These are phyloP conservation scores for Penicillium sp. DNA, from an alignment of 2,329 filamentous ascomycete species.

Conservation along the genomic window DNA sequence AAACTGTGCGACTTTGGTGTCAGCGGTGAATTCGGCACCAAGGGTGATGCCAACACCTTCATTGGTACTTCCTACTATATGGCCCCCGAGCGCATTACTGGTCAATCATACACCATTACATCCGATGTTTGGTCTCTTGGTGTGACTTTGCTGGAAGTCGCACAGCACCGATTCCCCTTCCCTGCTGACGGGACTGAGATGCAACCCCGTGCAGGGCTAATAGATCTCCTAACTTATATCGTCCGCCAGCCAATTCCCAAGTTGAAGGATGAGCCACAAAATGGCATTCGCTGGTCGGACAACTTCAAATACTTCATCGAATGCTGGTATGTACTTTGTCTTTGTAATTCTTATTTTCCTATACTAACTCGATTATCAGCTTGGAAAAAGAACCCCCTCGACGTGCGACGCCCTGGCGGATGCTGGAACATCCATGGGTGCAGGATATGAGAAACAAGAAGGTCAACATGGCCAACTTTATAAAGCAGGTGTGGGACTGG, in stretches of 20 bases:
- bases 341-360: background rate
- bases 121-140: conserved; percentile 98
- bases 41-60: conserved; percentile 97
- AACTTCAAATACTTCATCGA: conserved; percentile 99
- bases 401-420: conserved; percentile 93
- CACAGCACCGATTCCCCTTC: conserved; percentile 97
- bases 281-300: conserved; percentile 88
- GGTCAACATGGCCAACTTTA: conserved; percentile 94
- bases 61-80: conserved; percentile 99
- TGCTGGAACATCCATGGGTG: conserved; percentile 99
- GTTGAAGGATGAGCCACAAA: conserved; percentile 89
- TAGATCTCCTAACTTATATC: conserved; percentile 95
- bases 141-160: conserved; percentile 97
- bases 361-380: conserved; percentile 48
- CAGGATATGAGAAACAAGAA: conserved; percentile 92
- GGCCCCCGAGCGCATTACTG: conserved; percentile 96
- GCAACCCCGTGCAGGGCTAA: conserved; percentile 87
- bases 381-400: conserved; percentile 88
- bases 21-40: conserved; percentile 95
- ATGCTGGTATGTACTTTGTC: conserved; percentile 68
- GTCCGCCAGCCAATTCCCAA: conserved; percentile 93
- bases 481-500: conserved; percentile 97
- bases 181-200: conserved; percentile 94
- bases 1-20: conserved; percentile 99
- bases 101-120: conserved; percentile 96